Evolutionary conservation across 306 rosid species (phyloP), one percentile per base, ranked within the genome.

Genomic region (Begonia peltatifolia): DNA sequence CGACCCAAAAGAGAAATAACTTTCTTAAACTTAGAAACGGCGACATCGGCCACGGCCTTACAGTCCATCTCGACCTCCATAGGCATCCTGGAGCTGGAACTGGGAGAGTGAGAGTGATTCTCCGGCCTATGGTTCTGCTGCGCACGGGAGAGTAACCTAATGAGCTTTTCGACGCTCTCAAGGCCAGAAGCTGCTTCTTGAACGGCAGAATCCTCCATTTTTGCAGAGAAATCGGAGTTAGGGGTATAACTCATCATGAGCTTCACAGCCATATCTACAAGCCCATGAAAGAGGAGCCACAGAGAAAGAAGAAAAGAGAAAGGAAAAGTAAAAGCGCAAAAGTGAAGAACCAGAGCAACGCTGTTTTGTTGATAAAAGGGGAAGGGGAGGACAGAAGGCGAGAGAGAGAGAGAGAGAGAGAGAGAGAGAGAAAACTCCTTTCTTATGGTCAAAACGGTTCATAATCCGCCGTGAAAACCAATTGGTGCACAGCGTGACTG

Each of bases 1-100:
- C 80, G 87, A 59, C 87, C 94, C 11, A 88, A 76, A 42, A 88
- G 89, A 25, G 97, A 82, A 66, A 88, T 84, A 0, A 82, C 97
- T 60, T 59, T 68, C 59, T 70, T 75, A 76, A 88, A 88, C 78
- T 88, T 85, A 8, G 95, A 82, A 47, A 88, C 93, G 9, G 93
- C 97, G 11, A 65, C 78, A 63, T 79, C 84, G 0, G 93, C 93
- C 2, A 81, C 87, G 22, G 88, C 85, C 48, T 49, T 64, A 60
- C 81, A 87, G 56, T 87, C 89, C 65, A 62, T 68, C 46, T 78
- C 78, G 42, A 79, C 74, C 14, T 66, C 75, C 54, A 72, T 20
- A 30, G 67, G 41, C 9, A 58, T 20, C 47, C 47, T 50, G 22
- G 41, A 42, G 9, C 46, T 14, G 23, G 59, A 36, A 36, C 15